Percentiles rank a stretch among this genome's conserved stretches.
Evolutionary conservation across 768 basidiomycete species (phyloP).

Genomic region (Tylopilus sp.): DNA sequence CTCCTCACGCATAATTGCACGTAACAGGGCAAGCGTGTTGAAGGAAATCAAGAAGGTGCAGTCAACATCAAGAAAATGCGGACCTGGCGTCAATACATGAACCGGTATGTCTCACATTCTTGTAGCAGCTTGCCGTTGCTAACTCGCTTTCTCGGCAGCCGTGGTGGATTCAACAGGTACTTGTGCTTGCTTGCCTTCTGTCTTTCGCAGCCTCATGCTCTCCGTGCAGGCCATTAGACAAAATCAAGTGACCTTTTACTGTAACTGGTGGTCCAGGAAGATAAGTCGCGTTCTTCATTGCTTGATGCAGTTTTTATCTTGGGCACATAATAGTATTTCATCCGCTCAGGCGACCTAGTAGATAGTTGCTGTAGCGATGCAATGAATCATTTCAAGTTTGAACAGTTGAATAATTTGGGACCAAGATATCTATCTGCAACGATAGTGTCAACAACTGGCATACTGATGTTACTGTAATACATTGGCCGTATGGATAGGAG

Average conservation of each 20-base stretch:
- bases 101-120: constrained; percentile 51
- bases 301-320: constrained; percentile 9
- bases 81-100: constrained; percentile 99
- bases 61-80: constrained; percentile 73
- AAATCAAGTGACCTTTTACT: constrained; percentile 67
- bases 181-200: neutral
- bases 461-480: constrained; percentile 27
- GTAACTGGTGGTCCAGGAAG: neutral
- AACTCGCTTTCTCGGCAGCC: constrained; percentile 39
- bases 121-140: constrained; percentile 6
- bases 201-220: constrained; percentile 14
- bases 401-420: constrained; percentile 7
- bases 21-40: constrained; percentile 69
- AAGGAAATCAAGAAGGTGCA: constrained; percentile 76
- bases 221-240: constrained; percentile 76
- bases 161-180: constrained; percentile 83
- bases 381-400: neutral
- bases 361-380: neutral
- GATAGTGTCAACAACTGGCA: constrained; percentile 24
- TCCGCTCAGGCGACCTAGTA: neutral
- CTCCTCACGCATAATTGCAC: neutral
- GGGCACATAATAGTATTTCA: neutral
- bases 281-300: constrained; percentile 16
- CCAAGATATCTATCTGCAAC: constrained; percentile 22
- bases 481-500: constrained; percentile 17